These are phyloP conservation scores for Coccomyxa subellipsoidea DNA, from an alignment of 163 green algal genomes.

Conservation along the genomic window DNA sequence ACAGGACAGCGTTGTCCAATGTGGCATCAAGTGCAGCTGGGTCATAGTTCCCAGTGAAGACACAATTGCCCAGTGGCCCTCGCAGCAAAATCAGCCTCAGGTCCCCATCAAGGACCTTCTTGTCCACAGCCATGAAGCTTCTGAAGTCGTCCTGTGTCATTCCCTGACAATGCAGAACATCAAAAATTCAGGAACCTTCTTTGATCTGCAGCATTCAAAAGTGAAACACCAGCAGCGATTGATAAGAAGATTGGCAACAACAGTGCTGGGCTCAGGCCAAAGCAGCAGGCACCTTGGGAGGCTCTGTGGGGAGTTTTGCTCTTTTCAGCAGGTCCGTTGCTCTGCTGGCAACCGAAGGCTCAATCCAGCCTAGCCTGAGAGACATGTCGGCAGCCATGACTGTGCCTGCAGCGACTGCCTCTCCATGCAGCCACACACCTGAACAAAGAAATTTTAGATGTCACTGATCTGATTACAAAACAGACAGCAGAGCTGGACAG, in stretches of 20 bases:
- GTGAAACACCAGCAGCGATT: no score
- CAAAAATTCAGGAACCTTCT: no score
- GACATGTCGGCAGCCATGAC: constrained; percentile 95
- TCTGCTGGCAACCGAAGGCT: constrained; percentile 59
- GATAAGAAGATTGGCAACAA: no score
- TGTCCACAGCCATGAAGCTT: constrained; percentile 96
- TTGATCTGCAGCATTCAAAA: background rate
- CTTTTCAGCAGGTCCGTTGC: constrained; percentile 65
- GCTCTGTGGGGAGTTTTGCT: constrained; percentile 67
- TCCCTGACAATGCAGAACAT: constrained; percentile 20
- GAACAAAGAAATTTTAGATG: background rate
- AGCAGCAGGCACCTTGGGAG: constrained; percentile 64
- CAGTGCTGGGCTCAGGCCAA: no score
- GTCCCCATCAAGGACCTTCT: constrained; percentile 91
- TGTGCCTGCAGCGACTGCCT: constrained; percentile 90
- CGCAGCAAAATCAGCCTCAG: constrained; percentile 94
- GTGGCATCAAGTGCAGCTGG: constrained; percentile 76
- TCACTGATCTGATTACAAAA: no score
- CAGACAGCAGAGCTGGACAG: no score
- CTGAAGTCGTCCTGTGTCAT: constrained; percentile 89
- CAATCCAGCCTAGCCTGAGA: constrained; percentile 65
- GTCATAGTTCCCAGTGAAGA: constrained; percentile 95
- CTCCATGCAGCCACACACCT: constrained; percentile 93
- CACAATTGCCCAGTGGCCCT: constrained; percentile 85
- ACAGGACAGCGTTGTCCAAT: constrained; percentile 38